These are phyloP conservation scores for Leishmania tropica DNA, from an alignment of 208 protist genomes.

Conservation along the genomic window DNA sequence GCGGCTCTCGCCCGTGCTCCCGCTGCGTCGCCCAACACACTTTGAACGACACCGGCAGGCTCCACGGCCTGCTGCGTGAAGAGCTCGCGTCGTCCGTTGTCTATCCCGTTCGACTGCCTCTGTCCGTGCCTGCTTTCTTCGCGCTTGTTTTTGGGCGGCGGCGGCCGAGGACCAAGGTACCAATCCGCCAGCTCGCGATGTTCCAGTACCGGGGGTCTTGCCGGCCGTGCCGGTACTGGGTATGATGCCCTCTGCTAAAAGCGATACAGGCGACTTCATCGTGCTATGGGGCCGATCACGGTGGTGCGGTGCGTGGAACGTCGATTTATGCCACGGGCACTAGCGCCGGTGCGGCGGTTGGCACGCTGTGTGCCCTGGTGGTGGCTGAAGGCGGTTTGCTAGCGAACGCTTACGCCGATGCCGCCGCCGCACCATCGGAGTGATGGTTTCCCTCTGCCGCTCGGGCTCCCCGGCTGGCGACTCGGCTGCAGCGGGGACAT, in stretches of 20 bases:
- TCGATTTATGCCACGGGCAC: neutral
- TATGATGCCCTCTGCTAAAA: constrained; percentile 21
- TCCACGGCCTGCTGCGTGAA: constrained; percentile 23
- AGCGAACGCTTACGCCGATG: neutral
- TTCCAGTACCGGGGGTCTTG: neutral
- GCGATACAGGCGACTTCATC: constrained; percentile 22
- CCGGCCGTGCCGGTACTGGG: constrained; percentile 1
- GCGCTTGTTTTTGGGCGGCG: neutral
- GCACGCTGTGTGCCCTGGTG: constrained; percentile 22
- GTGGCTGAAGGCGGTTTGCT: constrained; percentile 8
- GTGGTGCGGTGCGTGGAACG: neutral
- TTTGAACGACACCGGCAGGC: constrained; percentile 1
- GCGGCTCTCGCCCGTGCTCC: too few relatives aligned
- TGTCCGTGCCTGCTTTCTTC: neutral
- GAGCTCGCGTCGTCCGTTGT: constrained; percentile 13
- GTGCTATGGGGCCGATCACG: constrained; percentile 15
- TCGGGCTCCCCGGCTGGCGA: constrained; percentile 44
- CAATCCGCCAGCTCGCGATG: neutral
- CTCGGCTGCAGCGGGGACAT: constrained; percentile 41
- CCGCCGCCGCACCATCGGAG: neutral
- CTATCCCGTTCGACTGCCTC: constrained; percentile 8
- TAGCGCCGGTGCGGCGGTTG: neutral
- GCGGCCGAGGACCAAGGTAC: neutral
- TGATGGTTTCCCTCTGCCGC: too few relatives aligned
- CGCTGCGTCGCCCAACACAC: too few relatives aligned